Evolutionary conservation across 768 basidiomycete species (phyloP), one percentile per base, ranked within the genome.

Genomic region (Trametes gibbosa): DNA sequence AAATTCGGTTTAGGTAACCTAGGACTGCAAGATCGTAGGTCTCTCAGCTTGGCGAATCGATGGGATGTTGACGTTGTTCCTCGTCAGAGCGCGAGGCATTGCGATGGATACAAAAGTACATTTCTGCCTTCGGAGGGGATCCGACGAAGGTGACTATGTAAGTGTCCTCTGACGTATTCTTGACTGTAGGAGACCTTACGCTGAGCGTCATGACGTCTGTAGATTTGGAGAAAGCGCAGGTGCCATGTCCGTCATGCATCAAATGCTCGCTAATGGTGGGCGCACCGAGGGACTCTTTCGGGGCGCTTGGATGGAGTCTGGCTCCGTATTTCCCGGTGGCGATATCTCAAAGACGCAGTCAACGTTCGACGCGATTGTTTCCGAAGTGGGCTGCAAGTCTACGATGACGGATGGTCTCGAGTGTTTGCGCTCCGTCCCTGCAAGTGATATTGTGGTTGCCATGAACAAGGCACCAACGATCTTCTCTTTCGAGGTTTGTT

Each of bases 21-120:
- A 17, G 82, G 83, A 9, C 67, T 85, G 9, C 73, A 70, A 46
- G 82, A 85, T 67, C 77, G 77, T 77, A 48, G 59, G 69, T 65
- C 12, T 17, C 2, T 12, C 17, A 1, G 14, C 42, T 40, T 25
- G 5, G 0, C 5, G 19, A n/a, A 23, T 21, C 12, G 9, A n/a
- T 45, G 10, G 3, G 5, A 24, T 17, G 35, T 8, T 6, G 25
- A 19, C 32, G 12, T 12, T 2, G 6, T 27, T 9, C 6, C 4
- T 23, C 0, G 8, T 12, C 35, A 63, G 62, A 63, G 39, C 57
- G 57, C 3, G 46, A 53, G 40, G 62, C 52, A 4, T 57, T 63
- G 12, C 69, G 75, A 50, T 81, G 79, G 79, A 64, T 80, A 4
- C 66, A 74, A 25, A 66, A 70, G 13, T 73, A 81, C 50, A 78